phyloP scores from a whole-genome alignment of 2,329 filamentous ascomycete genomes.

The Coniochaeta sp. region DNA sequence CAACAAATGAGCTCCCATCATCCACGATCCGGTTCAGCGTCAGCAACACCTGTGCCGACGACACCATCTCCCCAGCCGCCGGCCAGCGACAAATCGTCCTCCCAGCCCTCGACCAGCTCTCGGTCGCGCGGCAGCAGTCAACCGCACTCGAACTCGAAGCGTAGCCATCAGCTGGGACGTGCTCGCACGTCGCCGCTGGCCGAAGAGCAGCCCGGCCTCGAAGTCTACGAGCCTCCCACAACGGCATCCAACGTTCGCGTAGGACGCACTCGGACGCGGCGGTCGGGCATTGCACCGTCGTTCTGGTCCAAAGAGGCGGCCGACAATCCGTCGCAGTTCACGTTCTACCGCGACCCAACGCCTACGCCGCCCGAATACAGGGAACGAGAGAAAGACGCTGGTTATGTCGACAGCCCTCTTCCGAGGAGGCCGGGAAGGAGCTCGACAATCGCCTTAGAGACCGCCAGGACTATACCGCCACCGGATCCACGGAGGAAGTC shows the following conservation, averaged over 20 bases:
- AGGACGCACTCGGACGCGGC: constrained; percentile 10
- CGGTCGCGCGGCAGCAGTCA: neutral
- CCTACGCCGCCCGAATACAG: constrained; percentile 21
- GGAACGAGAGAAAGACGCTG: constrained; percentile 10
- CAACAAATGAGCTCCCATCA: neutral
- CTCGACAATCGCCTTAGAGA: constrained; percentile 6
- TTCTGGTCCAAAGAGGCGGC: constrained; percentile 19
- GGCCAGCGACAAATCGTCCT: neutral
- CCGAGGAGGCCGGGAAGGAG: constrained; percentile 7
- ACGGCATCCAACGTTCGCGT: constrained; percentile 1
- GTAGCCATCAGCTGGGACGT: neutral
- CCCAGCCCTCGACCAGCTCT: neutral
- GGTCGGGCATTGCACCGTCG: constrained; percentile 10
- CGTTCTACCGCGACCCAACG: constrained; percentile 32
- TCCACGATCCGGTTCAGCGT: neutral
- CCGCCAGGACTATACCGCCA: constrained; percentile 6
- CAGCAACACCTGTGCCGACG: neutral
- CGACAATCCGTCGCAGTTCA: constrained; percentile 22
- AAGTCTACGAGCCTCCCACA: constrained; percentile 4
- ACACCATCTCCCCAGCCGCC: neutral
- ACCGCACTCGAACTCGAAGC: neutral
- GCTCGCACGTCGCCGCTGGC: constrained; percentile 6
- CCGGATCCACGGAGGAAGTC: constrained; percentile 5
- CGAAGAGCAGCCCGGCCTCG: constrained; percentile 9
- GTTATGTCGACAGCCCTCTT: constrained; percentile 10